phyloP scores from a whole-genome alignment of 108 stramenopile species.

The Conticribra weissflogii region DNA sequence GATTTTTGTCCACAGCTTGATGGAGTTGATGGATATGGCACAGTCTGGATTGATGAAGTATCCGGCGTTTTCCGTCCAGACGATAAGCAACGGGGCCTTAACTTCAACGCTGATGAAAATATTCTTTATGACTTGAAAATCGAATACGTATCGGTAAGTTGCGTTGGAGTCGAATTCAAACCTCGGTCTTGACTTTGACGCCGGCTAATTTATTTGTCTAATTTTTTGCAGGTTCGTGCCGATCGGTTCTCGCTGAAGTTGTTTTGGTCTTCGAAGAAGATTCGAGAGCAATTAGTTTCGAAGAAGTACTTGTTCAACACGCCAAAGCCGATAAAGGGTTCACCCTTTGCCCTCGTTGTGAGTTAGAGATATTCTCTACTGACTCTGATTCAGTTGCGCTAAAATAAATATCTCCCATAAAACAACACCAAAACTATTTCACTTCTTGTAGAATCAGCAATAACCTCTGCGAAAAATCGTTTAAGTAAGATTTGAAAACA shows the following conservation, averaged over 20 bases:
- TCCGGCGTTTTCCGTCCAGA: too few relatives aligned
- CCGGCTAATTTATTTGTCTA: background rate
- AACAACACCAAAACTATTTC: too few relatives aligned
- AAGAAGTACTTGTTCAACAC: slow-evolving; percentile 20
- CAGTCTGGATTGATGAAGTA: slow-evolving; percentile 18
- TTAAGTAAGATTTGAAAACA: too few relatives aligned
- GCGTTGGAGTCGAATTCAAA: background rate
- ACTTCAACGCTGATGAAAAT: slow-evolving; percentile 21
- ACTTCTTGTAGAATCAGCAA: too few relatives aligned
- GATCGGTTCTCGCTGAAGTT: slow-evolving; percentile 21
- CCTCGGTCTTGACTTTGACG: background rate
- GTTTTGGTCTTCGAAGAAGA: slow-evolving; percentile 24
- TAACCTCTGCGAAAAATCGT: too few relatives aligned
- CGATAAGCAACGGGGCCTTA: background rate
- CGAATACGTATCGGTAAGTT: slow-evolving; percentile 25
- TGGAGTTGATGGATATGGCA: slow-evolving; percentile 28
- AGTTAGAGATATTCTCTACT: background rate
- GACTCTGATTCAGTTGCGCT: too few relatives aligned
- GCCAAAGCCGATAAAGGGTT: slow-evolving; percentile 23
- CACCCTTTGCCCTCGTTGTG: slow-evolving; percentile 26
- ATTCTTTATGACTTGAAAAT: slow-evolving; percentile 28
- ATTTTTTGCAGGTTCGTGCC: background rate
- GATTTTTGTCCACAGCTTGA: background rate
- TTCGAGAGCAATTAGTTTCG: slow-evolving; percentile 12
- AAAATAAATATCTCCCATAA: too few relatives aligned